A percentile compares a stretch with the other conserved stretches of the same genome.
phyloP scores from a whole-genome alignment of 129 eudicot genomes.

The Chrysanthemum lavandulifolium region DNA sequence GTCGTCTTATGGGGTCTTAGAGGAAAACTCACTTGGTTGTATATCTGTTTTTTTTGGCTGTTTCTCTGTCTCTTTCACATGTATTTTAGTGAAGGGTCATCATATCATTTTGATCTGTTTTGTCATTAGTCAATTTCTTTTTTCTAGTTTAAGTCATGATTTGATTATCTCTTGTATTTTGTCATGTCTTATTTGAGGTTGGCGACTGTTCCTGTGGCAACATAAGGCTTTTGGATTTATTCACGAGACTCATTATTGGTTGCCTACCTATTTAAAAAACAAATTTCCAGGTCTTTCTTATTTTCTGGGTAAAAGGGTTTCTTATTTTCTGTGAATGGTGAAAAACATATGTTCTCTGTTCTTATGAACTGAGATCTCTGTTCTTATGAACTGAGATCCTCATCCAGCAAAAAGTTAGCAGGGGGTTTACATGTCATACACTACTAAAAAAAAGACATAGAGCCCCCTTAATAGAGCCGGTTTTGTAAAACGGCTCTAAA shows the following conservation, averaged over 20 bases:
- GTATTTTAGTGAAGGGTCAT: constrained; percentile 21
- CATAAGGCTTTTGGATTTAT: constrained; percentile 8
- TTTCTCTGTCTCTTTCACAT: constrained; percentile 18
- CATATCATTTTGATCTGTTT: constrained; percentile 6
- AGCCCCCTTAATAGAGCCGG: too few species aligned
- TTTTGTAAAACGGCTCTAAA: too few species aligned
- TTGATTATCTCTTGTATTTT: neutral
- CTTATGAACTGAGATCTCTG: neutral
- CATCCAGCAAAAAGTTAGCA: too few species aligned
- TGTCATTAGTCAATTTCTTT: neutral
- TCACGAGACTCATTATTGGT: neutral
- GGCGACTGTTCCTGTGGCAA: constrained; percentile 11
- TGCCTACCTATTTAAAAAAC: too few species aligned
- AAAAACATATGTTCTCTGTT: too few species aligned
- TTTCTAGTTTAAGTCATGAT: constrained; percentile 4
- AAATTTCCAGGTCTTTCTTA: too few species aligned
- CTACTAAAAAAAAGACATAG: too few species aligned
- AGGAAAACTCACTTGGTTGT: neutral
- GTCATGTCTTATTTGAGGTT: neutral
- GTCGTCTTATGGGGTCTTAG: neutral
- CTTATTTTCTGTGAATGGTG: neutral
- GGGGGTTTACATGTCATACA: too few species aligned
- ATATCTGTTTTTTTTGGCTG: neutral
- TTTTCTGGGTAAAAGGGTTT: too few species aligned
- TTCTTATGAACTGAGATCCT: neutral